Evolutionary conservation across 306 rosid genomes (phyloP).

Genomic region (Medicago arabica): DNA sequence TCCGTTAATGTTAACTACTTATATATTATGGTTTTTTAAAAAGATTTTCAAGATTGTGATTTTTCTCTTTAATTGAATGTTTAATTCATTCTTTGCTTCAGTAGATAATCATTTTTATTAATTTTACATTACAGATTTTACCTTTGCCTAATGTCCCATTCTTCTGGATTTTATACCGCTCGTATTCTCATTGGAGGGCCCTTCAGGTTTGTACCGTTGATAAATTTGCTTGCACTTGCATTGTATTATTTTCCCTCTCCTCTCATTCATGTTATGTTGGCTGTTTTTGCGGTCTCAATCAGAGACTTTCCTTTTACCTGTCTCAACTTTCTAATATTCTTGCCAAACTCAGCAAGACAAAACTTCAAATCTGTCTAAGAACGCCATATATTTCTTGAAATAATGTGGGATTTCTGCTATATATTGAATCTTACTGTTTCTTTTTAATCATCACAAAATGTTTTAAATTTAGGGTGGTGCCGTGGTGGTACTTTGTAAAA

Average conservation of each 20-base stretch:
- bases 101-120: conserved; percentile 24
- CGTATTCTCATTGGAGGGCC: conserved; percentile 96
- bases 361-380: conserved; percentile 15
- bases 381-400: not conserved
- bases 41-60: conserved; percentile 15
- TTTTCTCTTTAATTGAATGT: conserved; percentile 19
- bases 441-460: not conserved
- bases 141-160: conserved; percentile 92
- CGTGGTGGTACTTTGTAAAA: conserved; percentile 12
- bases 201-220: conserved; percentile 59
- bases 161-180: conserved; percentile 85
- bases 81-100: conserved; percentile 14
- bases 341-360: not conserved
- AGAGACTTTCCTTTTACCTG: conserved; percentile 3
- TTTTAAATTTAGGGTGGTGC: conserved; percentile 12
- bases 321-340: conserved; percentile 20
- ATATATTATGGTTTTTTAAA: not conserved
- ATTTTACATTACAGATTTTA: conserved; percentile 66
- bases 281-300: conserved; percentile 13
- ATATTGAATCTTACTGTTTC: not conserved
- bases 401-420: not conserved
- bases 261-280: conserved; percentile 22
- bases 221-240: conserved; percentile 24
- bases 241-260: conserved; percentile 16
- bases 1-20: conserved; percentile 24